phyloP scores from a whole-genome alignment of 139 green algal species.

The Parachlorella kessleri region DNA sequence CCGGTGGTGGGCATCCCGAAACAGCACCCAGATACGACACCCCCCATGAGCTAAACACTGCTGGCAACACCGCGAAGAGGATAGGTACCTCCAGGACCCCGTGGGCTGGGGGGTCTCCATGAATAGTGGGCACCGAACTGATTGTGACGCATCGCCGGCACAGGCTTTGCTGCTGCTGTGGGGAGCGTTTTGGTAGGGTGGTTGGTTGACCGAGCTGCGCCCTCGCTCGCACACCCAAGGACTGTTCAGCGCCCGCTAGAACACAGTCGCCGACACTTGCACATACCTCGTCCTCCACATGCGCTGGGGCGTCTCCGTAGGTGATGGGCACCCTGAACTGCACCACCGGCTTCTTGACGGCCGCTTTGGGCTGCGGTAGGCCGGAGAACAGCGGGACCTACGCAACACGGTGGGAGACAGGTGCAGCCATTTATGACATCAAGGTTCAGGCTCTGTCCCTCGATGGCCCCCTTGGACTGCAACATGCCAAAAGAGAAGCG shows the following conservation, averaged over 20 bases:
- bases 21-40: no score
- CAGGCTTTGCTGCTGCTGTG: no score
- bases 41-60: no score
- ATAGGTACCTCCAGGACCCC: no score
- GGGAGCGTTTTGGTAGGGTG: no score
- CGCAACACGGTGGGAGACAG: neutral
- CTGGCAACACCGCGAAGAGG: no score
- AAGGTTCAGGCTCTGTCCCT: neutral
- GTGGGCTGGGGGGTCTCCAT: neutral
- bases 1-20: no score
- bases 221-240: no score
- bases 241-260: no score
- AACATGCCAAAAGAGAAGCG: neutral
- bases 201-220: no score
- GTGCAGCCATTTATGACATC: neutral
- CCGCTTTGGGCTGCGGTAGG: constrained; percentile 11
- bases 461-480: neutral
- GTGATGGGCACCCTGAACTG: constrained; percentile 27
- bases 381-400: constrained; percentile 29
- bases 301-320: neutral
- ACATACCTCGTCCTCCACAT: neutral
- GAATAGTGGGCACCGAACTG: neutral
- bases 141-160: no score
- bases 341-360: neutral
- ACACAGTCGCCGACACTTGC: neutral